Base-by-base conservation (phyloP, 2,329 filamentous ascomycete species). In the Aureobasidium sp. region DNA sequence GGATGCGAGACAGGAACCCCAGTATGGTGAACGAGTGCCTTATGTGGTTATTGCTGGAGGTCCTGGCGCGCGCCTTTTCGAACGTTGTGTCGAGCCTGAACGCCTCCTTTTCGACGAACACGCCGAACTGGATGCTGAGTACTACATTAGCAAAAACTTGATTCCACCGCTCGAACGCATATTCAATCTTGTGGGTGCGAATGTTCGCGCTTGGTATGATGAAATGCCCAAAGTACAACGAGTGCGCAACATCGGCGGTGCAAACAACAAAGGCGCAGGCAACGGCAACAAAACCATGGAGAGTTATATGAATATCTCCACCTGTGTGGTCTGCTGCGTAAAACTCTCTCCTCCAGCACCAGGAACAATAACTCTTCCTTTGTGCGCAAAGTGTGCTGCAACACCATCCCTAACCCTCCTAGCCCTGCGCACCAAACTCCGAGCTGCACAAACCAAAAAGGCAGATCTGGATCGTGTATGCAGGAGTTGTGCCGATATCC, bases 101-200 rank as follows among this genome's bases (percentile, higher is more conserved):
- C 86, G 87, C 10, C 79, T 97, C 4, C 81, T 97, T 1, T 79
- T 84, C 59, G 90, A 90, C 66, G 85, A 89, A 26, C 84, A 93
- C 68, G 83, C 88, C 56, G 87, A 91, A 68, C 82, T 99, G 20
- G 94, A 99, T 70, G 87, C 92, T 0, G 91, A 97, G 68, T 99
- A 99, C 75, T 99, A 99, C 77, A 97, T 99, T 69, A 85, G 84
- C 20, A 97, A 97, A 78, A 97, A 97, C 71, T 72, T 99, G 9
- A 95, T 99, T 55, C 94, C 94, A 6, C 94, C 94, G 0, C 82
- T 99, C 0, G 93, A 97, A 74, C 87, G 94, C 32, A 97, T 99
- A 66, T 97, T 99, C 78, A 96, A 94, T 70, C 86, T 99, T 2
- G 89, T 97, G 2, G 94, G 94, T 7, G 94, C 91, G 36, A 96